Base-by-base conservation (phyloP, 2,329 filamentous ascomycete genomes). In the Xylaria polymorpha region DNA sequence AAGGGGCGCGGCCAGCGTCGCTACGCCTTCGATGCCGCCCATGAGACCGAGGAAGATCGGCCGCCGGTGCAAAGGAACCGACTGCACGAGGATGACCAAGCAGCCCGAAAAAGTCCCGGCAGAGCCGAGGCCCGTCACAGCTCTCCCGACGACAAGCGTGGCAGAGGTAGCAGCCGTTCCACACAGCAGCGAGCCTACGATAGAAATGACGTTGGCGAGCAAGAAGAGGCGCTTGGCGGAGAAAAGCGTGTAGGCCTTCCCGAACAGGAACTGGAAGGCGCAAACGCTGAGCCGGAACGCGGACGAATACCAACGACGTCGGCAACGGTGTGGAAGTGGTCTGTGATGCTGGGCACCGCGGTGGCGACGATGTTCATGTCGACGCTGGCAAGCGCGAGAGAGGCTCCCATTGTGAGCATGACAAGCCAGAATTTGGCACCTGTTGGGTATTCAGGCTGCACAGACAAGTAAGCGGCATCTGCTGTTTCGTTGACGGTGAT, bases 111-210 rank as follows among this genome's bases (percentile, higher is more conserved):
- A 80, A 46, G 83, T 79, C 22, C 81, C 81, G 1, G 78, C 78
- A 0, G 75, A 73, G 2, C 82, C 81, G 1, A 81, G 44, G 7
- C 82, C 81, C 32, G 80, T 76, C 25, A 83, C 74, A 39, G 79
- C 81, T 15, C 81, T 77, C 4, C 82, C 81, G 32, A 82, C 50
- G 48, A 83, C 82, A 51, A 83, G 80, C 8, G 77, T 78, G 8
- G 77, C 71, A 1, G 80, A 81, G 57, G 66, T 79, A 10, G 80
- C 79, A 4, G 81, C 81, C 0, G 79, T 77, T 3, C 80, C 81
- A 66, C 80, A 82, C 35, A 83, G 72, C 29, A 79, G 77, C 7
- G 79, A 81, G 5, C 81, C 81, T 37, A 79, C 68, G 72, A 81
- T 79, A 64, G 81, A 81, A 14, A 81, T 72, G 10, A 75, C 51